Base-by-base conservation (phyloP, 768 basidiomycete species). In the Pleurotus eryngii region DNA sequence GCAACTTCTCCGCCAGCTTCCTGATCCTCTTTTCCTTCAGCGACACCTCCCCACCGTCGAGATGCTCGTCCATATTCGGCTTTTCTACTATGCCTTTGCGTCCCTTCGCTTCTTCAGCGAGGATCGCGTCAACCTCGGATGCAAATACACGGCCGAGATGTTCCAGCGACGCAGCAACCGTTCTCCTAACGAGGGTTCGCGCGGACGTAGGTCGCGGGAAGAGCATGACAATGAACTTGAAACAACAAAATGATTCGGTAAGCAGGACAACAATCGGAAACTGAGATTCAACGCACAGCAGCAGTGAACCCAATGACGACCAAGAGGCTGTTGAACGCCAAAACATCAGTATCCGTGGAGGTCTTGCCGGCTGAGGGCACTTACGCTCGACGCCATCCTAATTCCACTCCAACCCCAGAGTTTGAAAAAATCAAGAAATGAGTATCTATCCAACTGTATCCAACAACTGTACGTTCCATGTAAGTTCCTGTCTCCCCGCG, bases 381-480 rank as follows among this genome's bases (percentile, higher is more conserved):
- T 45, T 24, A 56, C 55, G 55, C 55, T 46, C 55, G 11, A 35
- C 46, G 42, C 77, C 84, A 84, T 0, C 81, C 79, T 35, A 84
- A 67, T 1, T 65, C 63, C 68, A 80, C 82, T 1, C 84, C 85
- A 4, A 78, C 69, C 2, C 85, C 85, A 1, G 78, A 74, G 55
- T 79, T 78, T 14, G 72, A 76, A 20, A 77, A 65, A 24, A 78
- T 67, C 1, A 65, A 61, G 2, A 79, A 60, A 62, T 85, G 78
- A 3, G 74, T 76, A 59, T 85, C 83, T 40, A 84, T 72, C 81
- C 81, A 85, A 0, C 78, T 64, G 63, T 84, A 85, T 0, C 83
- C 83, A 2, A 81, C 62, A 14, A 81, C 70, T 17, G 84, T 73
- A 65, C 49, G 74, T 71, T 2, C 78, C 82, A 0, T 57, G 48